Conservation (phyloP, 768 basidiomycete genomes). For the Scleroderma citrinum region DNA sequence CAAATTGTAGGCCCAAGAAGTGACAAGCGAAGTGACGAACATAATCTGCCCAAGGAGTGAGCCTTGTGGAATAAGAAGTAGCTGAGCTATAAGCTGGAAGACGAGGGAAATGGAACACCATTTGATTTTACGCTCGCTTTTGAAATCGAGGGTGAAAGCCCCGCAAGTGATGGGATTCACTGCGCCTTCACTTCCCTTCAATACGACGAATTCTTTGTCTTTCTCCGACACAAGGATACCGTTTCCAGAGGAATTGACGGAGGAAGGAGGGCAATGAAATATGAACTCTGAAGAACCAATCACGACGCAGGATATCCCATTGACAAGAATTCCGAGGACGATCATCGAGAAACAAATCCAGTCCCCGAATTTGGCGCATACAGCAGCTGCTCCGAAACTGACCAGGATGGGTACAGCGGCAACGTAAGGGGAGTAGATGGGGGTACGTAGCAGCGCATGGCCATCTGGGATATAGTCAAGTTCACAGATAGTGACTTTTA, state of each 20-base stretch:
- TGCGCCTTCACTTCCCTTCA: slow-evolving; percentile 22
- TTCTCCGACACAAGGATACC: slow-evolving; percentile 21
- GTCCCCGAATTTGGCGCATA: slow-evolving; percentile 21
- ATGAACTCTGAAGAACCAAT: slow-evolving; percentile 22
- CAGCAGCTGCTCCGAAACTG: slow-evolving; percentile 18
- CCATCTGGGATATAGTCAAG: slow-evolving; percentile 4
- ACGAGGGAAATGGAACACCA: slow-evolving; percentile 23
- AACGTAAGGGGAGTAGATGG: slow-evolving; percentile 1
- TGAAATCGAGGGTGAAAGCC: slow-evolving; percentile 12
- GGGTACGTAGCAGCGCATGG: slow-evolving; percentile 10
- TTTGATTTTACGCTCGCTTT: slow-evolving; percentile 11
- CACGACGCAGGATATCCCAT: slow-evolving; percentile 20
- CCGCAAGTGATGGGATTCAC: slow-evolving; percentile 28
- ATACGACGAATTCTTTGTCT: slow-evolving; percentile 18
- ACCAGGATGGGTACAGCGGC: slow-evolving; percentile 20
- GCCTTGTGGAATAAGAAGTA: slow-evolving; percentile 29
- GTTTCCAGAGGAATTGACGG: slow-evolving; percentile 17
- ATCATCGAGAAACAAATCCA: slow-evolving; percentile 29
- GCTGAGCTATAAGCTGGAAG: slow-evolving; percentile 25
- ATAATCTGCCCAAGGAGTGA: slow-evolving; percentile 30
- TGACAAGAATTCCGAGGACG: slow-evolving; percentile 26
- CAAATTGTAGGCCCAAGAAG: slow-evolving; percentile 31
- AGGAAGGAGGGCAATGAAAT: slow-evolving; percentile 11
- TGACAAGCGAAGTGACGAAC: slow-evolving; percentile 26
- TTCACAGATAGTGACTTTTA: slow-evolving; percentile 16